Evolutionary conservation across 495 filamentous ascomycete genomes (phyloP).

Genomic region (Cudoniella acicularis): DNA sequence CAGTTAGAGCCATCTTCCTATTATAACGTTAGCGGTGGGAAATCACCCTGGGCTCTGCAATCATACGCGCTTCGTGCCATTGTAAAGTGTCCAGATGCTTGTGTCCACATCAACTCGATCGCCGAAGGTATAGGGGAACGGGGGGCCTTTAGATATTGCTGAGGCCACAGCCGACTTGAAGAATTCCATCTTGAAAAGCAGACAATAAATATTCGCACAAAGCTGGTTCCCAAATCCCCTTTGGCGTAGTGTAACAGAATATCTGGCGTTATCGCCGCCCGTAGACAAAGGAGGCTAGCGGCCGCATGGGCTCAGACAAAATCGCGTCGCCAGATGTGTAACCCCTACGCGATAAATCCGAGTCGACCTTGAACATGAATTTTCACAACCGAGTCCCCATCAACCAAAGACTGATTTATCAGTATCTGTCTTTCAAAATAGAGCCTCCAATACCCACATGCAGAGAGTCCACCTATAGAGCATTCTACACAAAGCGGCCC

Average conservation of each 20-base stretch:
- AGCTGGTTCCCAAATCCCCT: neutral
- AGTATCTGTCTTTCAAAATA: too few species aligned
- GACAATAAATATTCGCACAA: neutral
- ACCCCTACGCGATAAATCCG: too few species aligned
- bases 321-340: too few species aligned
- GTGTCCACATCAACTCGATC: conserved; percentile 84
- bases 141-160: conserved; percentile 89
- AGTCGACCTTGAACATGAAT: too few species aligned
- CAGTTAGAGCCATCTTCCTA: conserved; percentile 91
- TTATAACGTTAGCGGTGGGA: conserved; percentile 3
- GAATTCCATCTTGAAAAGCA: conserved; percentile 70
- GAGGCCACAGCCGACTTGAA: conserved; percentile 96
- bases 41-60: neutral
- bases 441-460: too few species aligned
- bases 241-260: neutral
- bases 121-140: conserved; percentile 87
- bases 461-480: too few species aligned
- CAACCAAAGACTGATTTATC: too few species aligned
- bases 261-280: conserved; percentile 2
- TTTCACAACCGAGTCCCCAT: too few species aligned
- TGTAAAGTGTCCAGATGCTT: conserved; percentile 88
- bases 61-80: conserved; percentile 83
- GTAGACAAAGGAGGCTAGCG: neutral
- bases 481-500: too few species aligned
- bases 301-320: too few species aligned